Evolutionary conservation across 352 stramenopile species (phyloP), one percentile per base, ranked within the genome.

Genomic region (Phytophthora capsici): DNA sequence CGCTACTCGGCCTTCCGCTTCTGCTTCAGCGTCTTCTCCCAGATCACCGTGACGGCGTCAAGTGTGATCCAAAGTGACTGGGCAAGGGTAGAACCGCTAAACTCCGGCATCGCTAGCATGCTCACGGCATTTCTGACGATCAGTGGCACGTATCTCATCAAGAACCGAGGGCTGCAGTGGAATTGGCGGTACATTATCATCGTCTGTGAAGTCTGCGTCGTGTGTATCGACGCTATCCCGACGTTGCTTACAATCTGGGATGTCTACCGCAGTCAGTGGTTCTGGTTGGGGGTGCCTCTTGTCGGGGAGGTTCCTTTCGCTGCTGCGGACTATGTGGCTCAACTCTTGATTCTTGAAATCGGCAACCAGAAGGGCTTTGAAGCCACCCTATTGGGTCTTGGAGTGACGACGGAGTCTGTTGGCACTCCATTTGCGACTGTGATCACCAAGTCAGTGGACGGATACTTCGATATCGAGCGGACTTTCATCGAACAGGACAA

Each of bases 161-260:
- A 77, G 58, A 77, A 60, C 17, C 75, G 65, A 38, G 78, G 78
- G 8, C 59, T 89, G n/a, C 46, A 54, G 17, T 90, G 81, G 81
- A 84, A 75, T 66, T 90, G 77, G 76, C 75, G 69, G 14, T 43
- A 63, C 46, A 66, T 75, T 13, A 72, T 87, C 43, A 68, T 83
- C 22, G 20, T 67, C 6, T 69, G 63, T n/a, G 60, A 83, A 44
- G 19, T 86, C 22, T 44, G 52, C 6, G 73, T 87, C 25, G 71
- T 89, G 16, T 43, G 55, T 7, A 66, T 82, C 41, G 80, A 89
- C 47, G 44, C 57, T 7, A 44, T 76, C 4, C 72, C 74, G 32
- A 84, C 69, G 10, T 65, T 86, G 22, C 37, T 85, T 43, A 89
- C 75, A 30, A 78, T 85, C 44, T 89, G 80, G 80, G 52, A 85